Evolutionary conservation across 2,329 filamentous ascomycete genomes (phyloP), one percentile per base, ranked within the genome.

Genomic region (Seiridium unicorne): DNA sequence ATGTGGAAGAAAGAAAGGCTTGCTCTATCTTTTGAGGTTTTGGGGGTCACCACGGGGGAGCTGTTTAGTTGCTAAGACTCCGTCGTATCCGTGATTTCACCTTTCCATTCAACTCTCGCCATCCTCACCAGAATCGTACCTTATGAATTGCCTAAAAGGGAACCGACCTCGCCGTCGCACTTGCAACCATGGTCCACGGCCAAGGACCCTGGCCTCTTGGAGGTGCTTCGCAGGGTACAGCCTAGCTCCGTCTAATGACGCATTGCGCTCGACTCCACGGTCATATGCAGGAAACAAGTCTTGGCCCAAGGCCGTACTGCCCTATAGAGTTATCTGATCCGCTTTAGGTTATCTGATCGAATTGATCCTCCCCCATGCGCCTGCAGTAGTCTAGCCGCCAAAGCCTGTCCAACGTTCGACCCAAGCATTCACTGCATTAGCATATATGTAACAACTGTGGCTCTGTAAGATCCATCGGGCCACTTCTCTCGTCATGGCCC

Each of bases 301-400:
- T 55, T 55, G 51, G 51, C 51, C 18, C 38, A 44, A 31, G 51
- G 51, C 51, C 51, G 18, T 55, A 42, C 40, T 57, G 35, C 55
- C 55, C 55, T 36, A 40, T 57, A 44, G 31, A 36, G 44, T 46
- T 57, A 57, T 57, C 55, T 47, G 55, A 48, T 58, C 56, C 56
- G 44, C 36, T 58, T 58, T 38, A 58, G 51, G 56, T 58, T 58
- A 58, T 58, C 56, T 44, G 56, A 58, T 58, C 56, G 42, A 47
- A 34, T 38, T 26, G 31, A 47, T 57, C 32, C 35, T 32, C 40
- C 35, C 55, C 44, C 26, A 10, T 32, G 44, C 11, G 26, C 5
- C 26, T 44, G 42, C 40, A 44, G 18, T 55, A 42, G 53, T 57
- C 42, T 47, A 44, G 26, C 42, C 44, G 40, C 55, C 55, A 44